A percentile compares a stretch with the other conserved stretches of the same genome.
Evolutionary conservation across 228 moss, liverwort and hornwort species (phyloP).

Genomic region (Sphagnum fallax): DNA sequence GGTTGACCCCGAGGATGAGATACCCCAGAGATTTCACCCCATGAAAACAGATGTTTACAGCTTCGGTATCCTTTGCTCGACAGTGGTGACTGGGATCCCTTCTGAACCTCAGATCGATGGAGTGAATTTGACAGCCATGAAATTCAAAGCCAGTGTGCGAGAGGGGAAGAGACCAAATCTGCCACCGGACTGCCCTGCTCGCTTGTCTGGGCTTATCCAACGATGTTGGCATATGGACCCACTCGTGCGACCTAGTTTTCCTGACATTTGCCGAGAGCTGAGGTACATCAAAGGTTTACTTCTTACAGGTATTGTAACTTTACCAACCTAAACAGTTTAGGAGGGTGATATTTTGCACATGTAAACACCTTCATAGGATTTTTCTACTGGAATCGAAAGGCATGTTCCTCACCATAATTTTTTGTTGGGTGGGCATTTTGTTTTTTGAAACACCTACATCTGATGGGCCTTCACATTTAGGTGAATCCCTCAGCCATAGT

Average conservation of each 20-base stretch:
- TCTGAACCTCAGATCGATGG: background rate
- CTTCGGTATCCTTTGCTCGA: constrained; percentile 3
- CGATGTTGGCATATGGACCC: constrained; percentile 12
- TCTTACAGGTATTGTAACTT: constrained; percentile 8
- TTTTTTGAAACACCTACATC: no score
- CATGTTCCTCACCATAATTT: no score
- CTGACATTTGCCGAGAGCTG: constrained; percentile 17
- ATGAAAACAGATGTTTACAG: constrained; percentile 2
- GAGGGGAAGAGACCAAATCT: background rate
- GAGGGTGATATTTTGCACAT: no score
- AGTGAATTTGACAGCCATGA: no score
- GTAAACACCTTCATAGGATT: no score
- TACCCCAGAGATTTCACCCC: constrained; percentile 9
- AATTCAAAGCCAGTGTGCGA: background rate
- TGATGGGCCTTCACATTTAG: no score
- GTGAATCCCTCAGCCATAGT: no score
- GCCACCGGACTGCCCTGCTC: background rate
- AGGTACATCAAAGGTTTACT: constrained; percentile 20
- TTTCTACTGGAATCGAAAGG: no score
- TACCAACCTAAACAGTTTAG: no score
- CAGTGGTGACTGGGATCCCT: background rate
- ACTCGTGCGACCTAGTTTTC: constrained; percentile 8
- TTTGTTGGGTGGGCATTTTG: no score
- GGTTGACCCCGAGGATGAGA: background rate
- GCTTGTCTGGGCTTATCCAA: constrained; percentile 9